Percentiles rank a stretch among this genome's conserved stretches.
Conservation (phyloP, 2,329 filamentous ascomycete species). For the Bipolaris sorokiniana region DNA sequence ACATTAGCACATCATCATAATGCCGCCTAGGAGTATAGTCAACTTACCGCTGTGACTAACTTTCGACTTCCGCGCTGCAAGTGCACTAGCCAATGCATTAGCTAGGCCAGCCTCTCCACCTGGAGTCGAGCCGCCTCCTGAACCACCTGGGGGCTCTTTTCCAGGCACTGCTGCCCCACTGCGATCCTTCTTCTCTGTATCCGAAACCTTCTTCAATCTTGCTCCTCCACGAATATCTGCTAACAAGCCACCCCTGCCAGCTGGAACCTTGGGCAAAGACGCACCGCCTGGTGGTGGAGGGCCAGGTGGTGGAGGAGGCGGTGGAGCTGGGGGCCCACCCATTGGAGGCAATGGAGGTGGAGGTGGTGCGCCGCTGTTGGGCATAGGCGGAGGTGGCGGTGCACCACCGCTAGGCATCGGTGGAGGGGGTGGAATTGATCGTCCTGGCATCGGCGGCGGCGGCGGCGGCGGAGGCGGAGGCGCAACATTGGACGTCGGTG, state of each 20-base stretch:
- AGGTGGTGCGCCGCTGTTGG: conserved; percentile 48
- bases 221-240: conserved; percentile 73
- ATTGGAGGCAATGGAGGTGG: conserved; percentile 47
- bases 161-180: conserved; percentile 69
- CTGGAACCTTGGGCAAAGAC: conserved; percentile 49
- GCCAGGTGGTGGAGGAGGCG: conserved; percentile 48
- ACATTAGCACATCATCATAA: conserved; percentile 33
- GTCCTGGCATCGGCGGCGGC: conserved; percentile 33
- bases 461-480: conserved; percentile 26
- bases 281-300: conserved; percentile 31
- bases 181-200: conserved; percentile 72
- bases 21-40: conserved; percentile 1
- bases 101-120: conserved; percentile 50
- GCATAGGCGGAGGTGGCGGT: conserved; percentile 47
- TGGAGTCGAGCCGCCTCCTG: conserved; percentile 51
- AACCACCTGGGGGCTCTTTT: conserved; percentile 51
- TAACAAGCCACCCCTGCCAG: conserved; percentile 65
- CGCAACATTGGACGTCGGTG: conserved; percentile 33
- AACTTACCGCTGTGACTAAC: conserved; percentile 87
- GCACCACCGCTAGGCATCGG: conserved; percentile 33
- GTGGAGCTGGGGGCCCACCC: conserved; percentile 38
- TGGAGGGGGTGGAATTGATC: conserved; percentile 41
- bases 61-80: conserved; percentile 88
- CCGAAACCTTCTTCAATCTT: conserved; percentile 75
- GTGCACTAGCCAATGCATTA: conserved; percentile 73